Evolutionary conservation across 2,329 filamentous ascomycete species (phyloP), one percentile per base, ranked within the genome.

Genomic region (Arthrobotrys conoides): DNA sequence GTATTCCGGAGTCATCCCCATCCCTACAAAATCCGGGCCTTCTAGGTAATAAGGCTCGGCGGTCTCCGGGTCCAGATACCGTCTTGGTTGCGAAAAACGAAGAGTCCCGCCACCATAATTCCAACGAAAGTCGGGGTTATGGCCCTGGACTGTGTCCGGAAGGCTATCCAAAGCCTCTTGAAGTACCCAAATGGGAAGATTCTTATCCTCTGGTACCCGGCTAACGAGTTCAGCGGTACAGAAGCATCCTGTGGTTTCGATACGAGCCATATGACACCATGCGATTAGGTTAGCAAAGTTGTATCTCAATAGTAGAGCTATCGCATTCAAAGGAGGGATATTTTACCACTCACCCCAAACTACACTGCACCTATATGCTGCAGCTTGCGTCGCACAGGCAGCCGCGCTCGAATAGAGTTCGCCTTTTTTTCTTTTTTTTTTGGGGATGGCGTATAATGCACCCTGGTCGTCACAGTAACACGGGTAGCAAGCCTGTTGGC

Each of bases 11-110:
- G 24, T 14, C 18, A 49, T 49, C 12, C 20, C 46, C 24, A 49
- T 18, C n/a, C n/a, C n/a, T n/a, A n/a, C n/a, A n/a, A n/a, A n/a
- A 0, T 12, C 9, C 24, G 46, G 46, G 46, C 18, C 20, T 12
- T 49, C 20, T 6, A 49, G 20, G 8, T 49, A 24, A 14, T 49
- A 49, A 12, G 46, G 46, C 9, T 10, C 46, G 4, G 18, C 46
- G 8, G 18, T 49, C 4, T 22, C 8, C 12, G 46, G 46, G 46
- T 49, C 46, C 24, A 49, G 20, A 12, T 49, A 22, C 12, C 46
- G 46, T 49, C 46, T 49, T 10, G 46, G 46, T 24, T 49, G 46
- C 4, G 46, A 24, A 20, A 49, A 49, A 24, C 46, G 46, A 49
- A 49, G 46, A 12, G 46, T 49, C 4, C 46, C 46, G 24, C 46